These are phyloP conservation scores for Peniophora sp. DNA, from an alignment of 1,284 basidiomycete genomes.

Conservation along the genomic window DNA sequence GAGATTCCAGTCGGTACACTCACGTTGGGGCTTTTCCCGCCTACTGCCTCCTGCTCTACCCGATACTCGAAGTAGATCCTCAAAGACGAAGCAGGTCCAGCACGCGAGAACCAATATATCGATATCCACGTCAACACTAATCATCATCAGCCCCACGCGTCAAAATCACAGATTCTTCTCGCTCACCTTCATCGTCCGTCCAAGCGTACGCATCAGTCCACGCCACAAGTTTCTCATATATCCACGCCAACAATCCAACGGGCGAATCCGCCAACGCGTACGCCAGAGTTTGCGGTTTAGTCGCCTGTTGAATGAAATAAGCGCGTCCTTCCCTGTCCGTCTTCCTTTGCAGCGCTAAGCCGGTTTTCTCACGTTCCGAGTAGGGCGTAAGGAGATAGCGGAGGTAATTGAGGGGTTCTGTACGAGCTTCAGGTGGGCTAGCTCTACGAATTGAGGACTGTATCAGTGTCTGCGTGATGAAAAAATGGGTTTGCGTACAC, in stretches of 20 bases:
- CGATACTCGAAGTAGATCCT: conserved; percentile 39
- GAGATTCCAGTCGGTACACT: conserved; percentile 25
- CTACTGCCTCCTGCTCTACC: not conserved
- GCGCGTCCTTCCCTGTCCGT: conserved; percentile 17
- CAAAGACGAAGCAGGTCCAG: conserved; percentile 39
- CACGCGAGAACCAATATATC: conserved; percentile 45
- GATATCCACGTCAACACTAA: conserved; percentile 48
- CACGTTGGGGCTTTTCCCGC: not conserved
- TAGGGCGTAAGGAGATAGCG: conserved; percentile 16
- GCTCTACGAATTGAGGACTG: not conserved
- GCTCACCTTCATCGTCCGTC: conserved; percentile 39
- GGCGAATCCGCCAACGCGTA: conserved; percentile 49
- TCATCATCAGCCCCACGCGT: no score
- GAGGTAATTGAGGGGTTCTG: conserved; percentile 19
- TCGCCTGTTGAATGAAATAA: conserved; percentile 20
- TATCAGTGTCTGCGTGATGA: not conserved
- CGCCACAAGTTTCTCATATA: conserved; percentile 45
- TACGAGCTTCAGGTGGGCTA: conserved; percentile 12
- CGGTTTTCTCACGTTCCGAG: conserved; percentile 12
- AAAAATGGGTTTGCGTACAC: conserved; percentile 13
- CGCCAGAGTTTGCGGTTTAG: conserved; percentile 28
- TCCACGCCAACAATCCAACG: conserved; percentile 46
- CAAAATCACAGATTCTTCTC: no score
- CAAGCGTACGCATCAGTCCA: conserved; percentile 45
- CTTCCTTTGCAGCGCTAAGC: conserved; percentile 12